Percentiles rank a stretch among this genome's conserved stretches.
Evolutionary conservation across 495 filamentous ascomycete species (phyloP).

Genomic region (Podospora pseudoanserina): DNA sequence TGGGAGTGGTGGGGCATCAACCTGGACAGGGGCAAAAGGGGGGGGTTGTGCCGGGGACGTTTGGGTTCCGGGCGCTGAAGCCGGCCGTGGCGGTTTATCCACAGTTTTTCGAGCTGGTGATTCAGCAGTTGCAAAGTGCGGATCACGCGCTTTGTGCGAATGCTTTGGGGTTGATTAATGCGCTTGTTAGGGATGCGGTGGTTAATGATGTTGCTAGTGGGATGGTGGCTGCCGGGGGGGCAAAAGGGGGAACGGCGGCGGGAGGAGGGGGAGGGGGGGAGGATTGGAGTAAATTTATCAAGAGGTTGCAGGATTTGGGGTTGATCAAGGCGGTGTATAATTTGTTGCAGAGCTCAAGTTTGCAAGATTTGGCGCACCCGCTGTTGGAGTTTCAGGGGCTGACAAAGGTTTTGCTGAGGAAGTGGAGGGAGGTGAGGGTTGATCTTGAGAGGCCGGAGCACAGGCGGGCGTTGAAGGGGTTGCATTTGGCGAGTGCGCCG

Average conservation of each 20-base stretch:
- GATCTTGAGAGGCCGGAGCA: constrained; percentile 88
- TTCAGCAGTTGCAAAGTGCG: constrained; percentile 80
- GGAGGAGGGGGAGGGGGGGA: constrained; percentile 35
- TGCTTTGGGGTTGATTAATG: constrained; percentile 90
- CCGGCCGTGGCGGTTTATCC: constrained; percentile 88
- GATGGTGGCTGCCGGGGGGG: constrained; percentile 36
- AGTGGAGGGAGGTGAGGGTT: constrained; percentile 83
- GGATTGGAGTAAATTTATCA: constrained; percentile 96
- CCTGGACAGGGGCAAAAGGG: neutral
- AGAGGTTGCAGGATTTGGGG: constrained; percentile 85
- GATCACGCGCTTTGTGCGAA: constrained; percentile 97
- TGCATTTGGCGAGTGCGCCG: constrained; percentile 79
- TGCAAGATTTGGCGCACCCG: constrained; percentile 92
- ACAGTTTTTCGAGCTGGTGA: constrained; percentile 91
- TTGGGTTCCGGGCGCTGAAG: constrained; percentile 86
- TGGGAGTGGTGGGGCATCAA: constrained; percentile 69
- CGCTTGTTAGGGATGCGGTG: constrained; percentile 88
- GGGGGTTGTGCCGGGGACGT: constrained; percentile 46
- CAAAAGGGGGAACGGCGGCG: neutral
- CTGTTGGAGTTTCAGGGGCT: constrained; percentile 91
- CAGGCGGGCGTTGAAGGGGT: constrained; percentile 74
- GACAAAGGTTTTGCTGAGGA: constrained; percentile 83
- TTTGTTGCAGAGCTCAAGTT: constrained; percentile 86
- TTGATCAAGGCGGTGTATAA: constrained; percentile 87
- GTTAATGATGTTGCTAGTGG: constrained; percentile 56